phyloP scores from a whole-genome alignment of 768 basidiomycete species.

The Pleurotus salmoneostramineus region DNA sequence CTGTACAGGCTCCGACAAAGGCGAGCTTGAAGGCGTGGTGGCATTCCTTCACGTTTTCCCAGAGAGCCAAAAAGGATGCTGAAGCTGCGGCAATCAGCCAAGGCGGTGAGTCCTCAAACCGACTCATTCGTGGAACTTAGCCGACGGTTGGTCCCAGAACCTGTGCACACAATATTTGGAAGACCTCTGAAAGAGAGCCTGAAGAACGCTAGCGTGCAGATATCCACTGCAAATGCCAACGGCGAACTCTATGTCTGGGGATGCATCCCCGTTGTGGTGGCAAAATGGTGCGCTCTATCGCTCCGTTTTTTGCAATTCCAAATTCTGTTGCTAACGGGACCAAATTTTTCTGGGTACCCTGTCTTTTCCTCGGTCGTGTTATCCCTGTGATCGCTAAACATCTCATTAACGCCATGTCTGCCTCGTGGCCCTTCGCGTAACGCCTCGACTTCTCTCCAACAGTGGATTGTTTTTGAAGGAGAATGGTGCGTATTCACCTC shows the following conservation, averaged over 20 bases:
- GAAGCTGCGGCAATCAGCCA: constrained; percentile 25
- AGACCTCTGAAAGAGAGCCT: constrained; percentile 82
- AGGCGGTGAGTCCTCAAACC: constrained; percentile 24
- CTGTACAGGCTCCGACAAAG: constrained; percentile 36
- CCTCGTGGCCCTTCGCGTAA: constrained; percentile 4
- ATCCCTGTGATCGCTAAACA: background rate
- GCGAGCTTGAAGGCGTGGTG: constrained; percentile 79
- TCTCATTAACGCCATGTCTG: constrained; percentile 1
- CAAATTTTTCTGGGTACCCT: background rate
- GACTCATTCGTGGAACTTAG: background rate
- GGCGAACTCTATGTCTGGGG: constrained; percentile 91
- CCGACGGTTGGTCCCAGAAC: constrained; percentile 13
- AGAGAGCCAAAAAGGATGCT: constrained; percentile 55
- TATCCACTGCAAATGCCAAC: constrained; percentile 80
- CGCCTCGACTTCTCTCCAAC: constrained; percentile 6
- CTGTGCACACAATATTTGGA: constrained; percentile 67
- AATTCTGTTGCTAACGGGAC: background rate
- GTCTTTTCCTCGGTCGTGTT: background rate
- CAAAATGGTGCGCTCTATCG: constrained; percentile 71
- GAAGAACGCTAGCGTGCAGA: constrained; percentile 86
- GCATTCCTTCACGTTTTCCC: constrained; percentile 67
- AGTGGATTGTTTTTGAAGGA: constrained; percentile 95
- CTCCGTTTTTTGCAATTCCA: background rate
- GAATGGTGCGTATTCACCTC: constrained; percentile 53
- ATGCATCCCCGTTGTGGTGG: constrained; percentile 94